phyloP scores from a whole-genome alignment of 1,284 basidiomycete species.

The Ustilago sp. region DNA sequence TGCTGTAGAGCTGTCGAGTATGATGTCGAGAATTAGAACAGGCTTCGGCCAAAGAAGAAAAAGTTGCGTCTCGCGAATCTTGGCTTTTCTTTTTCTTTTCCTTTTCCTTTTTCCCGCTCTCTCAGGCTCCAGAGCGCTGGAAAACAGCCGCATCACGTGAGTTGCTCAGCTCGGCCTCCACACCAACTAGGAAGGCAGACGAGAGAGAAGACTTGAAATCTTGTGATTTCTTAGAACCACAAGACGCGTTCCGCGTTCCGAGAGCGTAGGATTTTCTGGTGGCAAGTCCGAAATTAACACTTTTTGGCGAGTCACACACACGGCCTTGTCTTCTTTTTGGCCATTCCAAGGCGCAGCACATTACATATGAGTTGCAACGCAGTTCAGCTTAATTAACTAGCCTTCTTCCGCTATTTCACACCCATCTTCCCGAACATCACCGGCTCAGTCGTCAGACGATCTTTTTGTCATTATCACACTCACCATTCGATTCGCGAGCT shows the following conservation, averaged over 20 bases:
- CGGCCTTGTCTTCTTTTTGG: not conserved
- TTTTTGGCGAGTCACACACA: slow-evolving; percentile 11
- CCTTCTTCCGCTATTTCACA: not conserved
- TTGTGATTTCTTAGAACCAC: not conserved
- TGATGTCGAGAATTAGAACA: not conserved
- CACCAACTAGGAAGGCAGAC: slow-evolving; percentile 10
- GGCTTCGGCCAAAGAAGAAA: slow-evolving; percentile 9
- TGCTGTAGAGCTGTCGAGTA: not conserved
- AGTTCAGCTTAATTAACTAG: not conserved
- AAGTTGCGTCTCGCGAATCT: slow-evolving; percentile 14
- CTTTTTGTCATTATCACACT: not conserved
- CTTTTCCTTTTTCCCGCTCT: slow-evolving; percentile 6
- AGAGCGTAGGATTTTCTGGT: slow-evolving; percentile 12
- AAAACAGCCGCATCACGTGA: slow-evolving; percentile 30
- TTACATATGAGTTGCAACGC: not conserved
- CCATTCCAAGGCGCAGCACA: slow-evolving; percentile 1
- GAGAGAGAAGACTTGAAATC: not conserved
- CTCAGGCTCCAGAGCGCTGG: not conserved
- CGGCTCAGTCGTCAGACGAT: not conserved
- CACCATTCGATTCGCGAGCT: not conserved
- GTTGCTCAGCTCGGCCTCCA: slow-evolving; percentile 36
- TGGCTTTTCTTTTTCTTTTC: slow-evolving; percentile 22
- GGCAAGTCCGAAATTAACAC: slow-evolving; percentile 44
- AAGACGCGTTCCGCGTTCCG: slow-evolving; percentile 41
- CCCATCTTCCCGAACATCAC: not conserved